Evolutionary conservation across 345 rosid species (phyloP).

Genomic region (Aquilaria sinensis): DNA sequence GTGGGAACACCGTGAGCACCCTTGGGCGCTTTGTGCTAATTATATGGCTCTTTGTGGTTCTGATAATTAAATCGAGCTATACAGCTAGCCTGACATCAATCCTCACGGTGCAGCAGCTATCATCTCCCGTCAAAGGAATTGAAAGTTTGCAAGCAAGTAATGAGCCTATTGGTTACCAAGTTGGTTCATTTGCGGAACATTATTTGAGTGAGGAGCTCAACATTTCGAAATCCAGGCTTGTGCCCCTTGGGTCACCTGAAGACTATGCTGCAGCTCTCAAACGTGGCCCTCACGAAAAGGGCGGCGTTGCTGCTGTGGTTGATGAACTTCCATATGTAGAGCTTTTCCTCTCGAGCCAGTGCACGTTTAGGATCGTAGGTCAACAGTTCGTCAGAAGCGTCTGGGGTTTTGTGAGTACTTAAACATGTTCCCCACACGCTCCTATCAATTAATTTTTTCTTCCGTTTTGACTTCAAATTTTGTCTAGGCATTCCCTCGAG

Average conservation of each 20-base stretch:
- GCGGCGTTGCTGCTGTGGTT: constrained; percentile 89
- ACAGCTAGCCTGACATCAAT: constrained; percentile 94
- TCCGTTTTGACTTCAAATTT: background rate
- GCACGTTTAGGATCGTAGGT: constrained; percentile 70
- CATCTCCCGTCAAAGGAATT: constrained; percentile 72
- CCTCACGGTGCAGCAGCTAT: constrained; percentile 86
- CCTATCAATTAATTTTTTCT: background rate
- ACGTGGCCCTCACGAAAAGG: constrained; percentile 53
- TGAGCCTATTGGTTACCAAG: constrained; percentile 83
- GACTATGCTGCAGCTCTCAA: constrained; percentile 61
- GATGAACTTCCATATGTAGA: constrained; percentile 83
- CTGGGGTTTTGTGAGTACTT: constrained; percentile 83
- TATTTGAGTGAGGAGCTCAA: constrained; percentile 71
- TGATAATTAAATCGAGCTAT: constrained; percentile 92
- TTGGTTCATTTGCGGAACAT: constrained; percentile 77
- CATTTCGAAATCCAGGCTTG: constrained; percentile 65
- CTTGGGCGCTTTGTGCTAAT: constrained; percentile 81
- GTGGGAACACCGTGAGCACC: constrained; percentile 73
- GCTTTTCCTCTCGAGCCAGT: constrained; percentile 67
- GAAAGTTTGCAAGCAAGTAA: constrained; percentile 54
- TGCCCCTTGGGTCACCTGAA: constrained; percentile 78
- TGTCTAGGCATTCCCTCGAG: constrained; percentile 80
- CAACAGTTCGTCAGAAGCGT: constrained; percentile 87
- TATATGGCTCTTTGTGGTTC: constrained; percentile 90
- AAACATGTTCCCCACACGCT: background rate